Percentiles rank a stretch among this genome's conserved stretches.
Conservation (phyloP, 345 rosid species). For the Lepidium africanum region DNA sequence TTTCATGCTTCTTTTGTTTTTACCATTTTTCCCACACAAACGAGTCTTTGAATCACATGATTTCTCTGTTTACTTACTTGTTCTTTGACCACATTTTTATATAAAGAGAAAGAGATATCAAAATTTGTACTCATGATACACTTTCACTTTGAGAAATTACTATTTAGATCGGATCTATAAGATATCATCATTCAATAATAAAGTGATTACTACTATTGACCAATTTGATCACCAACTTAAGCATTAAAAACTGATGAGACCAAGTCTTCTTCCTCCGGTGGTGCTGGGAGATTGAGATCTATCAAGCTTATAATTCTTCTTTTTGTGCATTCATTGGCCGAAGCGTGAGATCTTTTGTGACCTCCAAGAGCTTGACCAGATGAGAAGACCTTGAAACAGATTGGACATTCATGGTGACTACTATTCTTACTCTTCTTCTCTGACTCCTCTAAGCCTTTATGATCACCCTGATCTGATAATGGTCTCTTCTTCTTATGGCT, state of each 20-base stretch:
- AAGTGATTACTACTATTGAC: not conserved
- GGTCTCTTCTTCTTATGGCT: slow-evolving; percentile 61
- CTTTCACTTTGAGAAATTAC: not conserved
- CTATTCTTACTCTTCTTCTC: slow-evolving; percentile 20
- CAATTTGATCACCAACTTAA: not conserved
- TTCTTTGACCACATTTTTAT: not conserved
- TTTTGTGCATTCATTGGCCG: not conserved
- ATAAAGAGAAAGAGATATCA: no score
- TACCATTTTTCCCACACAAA: not conserved
- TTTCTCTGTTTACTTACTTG: not conserved
- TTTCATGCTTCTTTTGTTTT: not conserved
- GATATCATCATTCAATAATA: not conserved
- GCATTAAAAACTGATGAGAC: slow-evolving; percentile 10
- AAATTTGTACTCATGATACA: not conserved
- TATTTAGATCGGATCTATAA: not conserved
- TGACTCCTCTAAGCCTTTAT: not conserved
- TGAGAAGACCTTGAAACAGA: slow-evolving; percentile 59
- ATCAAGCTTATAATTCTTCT: slow-evolving; percentile 26
- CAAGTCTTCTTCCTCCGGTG: slow-evolving; percentile 48
- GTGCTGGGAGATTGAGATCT: slow-evolving; percentile 88
- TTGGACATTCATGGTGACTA: slow-evolving; percentile 54
- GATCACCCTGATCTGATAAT: not conserved
- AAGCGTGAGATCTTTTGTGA: slow-evolving; percentile 73
- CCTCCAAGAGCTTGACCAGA: slow-evolving; percentile 98
- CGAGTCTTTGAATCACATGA: not conserved